Base-by-base conservation (phyloP, 2,329 filamentous ascomycete genomes). In the Fusarium acutatum region DNA sequence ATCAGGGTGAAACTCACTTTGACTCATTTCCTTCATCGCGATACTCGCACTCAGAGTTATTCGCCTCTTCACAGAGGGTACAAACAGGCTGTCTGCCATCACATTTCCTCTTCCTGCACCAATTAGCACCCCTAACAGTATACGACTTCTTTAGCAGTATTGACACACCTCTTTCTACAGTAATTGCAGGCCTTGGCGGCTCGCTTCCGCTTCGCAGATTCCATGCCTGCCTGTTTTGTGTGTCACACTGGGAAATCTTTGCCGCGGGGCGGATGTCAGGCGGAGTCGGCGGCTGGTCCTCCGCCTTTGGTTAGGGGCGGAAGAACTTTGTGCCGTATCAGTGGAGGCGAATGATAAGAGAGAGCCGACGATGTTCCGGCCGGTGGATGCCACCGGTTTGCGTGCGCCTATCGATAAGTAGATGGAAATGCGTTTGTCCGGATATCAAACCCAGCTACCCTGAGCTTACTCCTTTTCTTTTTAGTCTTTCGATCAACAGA, bases 151-250 rank as follows among this genome's bases (percentile, higher is more conserved):
- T 12, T 12, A 22, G 20, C 6, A 17, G 10, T 20, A 47, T 30
- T 30, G 20, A 30, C 44, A 15, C 37, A 73, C 73, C 73, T 75
- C 52, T 71, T 75, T 34, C 70, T 64, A 10, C 73, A 75, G 43
- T 75, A 75, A 40, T 75, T 75, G n/a, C 73, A 75, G 10, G 73
- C 73, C 15, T 75, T 73, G 67, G 73, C 73, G 67, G 73, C 73
- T 65, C 73, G 70, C 67, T 73, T 75, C 73, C 73, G 67, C 66
- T 75, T 75, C 15, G 50, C 43, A 49, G 73, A 73, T 18, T 73
- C 71, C 71, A 73, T 73, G 38, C 53, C 53, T 73, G 50, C 57
- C 49, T 34, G 26, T 41, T 24, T 26, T 38, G 37, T 15, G 38
- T 59, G 69, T 34, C 61, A 50, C 47, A 40, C 53, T 59, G 44